Conservation (phyloP, 129 eudicot species). For the sunflower (Helianthus annuus) region DNA sequence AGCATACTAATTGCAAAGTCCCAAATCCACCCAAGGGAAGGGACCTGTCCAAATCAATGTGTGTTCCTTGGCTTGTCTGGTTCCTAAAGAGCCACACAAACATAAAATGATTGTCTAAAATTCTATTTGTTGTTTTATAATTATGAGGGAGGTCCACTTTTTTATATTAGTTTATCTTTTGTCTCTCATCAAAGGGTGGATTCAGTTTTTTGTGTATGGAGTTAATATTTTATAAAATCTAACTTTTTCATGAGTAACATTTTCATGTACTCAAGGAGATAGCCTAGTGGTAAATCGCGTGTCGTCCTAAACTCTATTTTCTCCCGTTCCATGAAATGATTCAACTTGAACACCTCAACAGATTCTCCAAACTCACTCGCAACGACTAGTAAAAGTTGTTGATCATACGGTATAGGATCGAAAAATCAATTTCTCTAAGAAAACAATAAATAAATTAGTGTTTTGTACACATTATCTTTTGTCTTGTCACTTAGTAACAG, state of each 20-base stretch:
- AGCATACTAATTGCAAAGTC: background rate
- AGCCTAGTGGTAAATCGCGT: background rate
- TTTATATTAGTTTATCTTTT: background rate
- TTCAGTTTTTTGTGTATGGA: no score
- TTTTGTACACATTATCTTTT: no score
- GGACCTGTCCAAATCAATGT: background rate
- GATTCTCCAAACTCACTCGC: conserved; percentile 13
- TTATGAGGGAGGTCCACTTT: background rate
- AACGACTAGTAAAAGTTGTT: conserved; percentile 1
- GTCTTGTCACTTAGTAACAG: no score
- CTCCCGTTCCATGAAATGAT: conserved; percentile 12
- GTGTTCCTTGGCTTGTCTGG: background rate
- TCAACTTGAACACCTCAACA: conserved; percentile 29
- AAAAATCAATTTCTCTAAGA: no score
- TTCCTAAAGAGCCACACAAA: conserved; percentile 9
- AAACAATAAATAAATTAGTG: no score
- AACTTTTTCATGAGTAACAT: no score
- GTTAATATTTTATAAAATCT: no score
- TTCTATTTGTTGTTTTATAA: no score
- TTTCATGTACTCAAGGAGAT: no score
- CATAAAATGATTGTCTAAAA: background rate
- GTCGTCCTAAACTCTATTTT: conserved; percentile 16
- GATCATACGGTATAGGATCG: background rate
- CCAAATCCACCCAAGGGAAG: conserved; percentile 3
- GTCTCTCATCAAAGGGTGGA: no score